Conservation (phyloP, 208 protist species). For the Crithidia mellificae region DNA sequence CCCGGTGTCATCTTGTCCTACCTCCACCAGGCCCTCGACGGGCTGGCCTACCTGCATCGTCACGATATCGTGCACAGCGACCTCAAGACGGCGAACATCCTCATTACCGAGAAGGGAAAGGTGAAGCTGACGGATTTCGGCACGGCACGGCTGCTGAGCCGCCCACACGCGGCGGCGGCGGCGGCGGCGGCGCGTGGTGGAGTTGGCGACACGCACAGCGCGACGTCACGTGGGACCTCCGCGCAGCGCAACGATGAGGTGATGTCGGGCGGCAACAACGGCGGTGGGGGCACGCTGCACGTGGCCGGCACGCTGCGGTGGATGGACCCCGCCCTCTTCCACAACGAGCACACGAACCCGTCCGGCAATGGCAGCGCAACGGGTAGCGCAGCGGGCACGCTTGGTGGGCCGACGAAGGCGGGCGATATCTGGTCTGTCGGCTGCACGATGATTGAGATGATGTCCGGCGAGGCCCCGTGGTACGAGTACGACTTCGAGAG, state of each 20-base stretch:
- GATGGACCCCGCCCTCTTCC: constrained; percentile 87
- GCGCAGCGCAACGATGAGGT: constrained; percentile 28
- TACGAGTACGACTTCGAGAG: constrained; percentile 90
- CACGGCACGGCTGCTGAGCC: constrained; percentile 78
- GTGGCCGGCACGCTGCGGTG: constrained; percentile 86
- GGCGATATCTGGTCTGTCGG: constrained; percentile 92
- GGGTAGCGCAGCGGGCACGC: background rate
- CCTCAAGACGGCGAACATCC: constrained; percentile 91
- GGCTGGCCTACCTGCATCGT: constrained; percentile 85
- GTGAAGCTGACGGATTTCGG: constrained; percentile 92
- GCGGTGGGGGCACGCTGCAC: constrained; percentile 49
- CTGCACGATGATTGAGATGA: constrained; percentile 91
- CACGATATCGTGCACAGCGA: constrained; percentile 91
- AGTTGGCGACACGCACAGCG: constrained; percentile 11
- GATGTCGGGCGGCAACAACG: constrained; percentile 12
- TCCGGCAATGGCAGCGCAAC: background rate
- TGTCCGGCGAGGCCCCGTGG: constrained; percentile 85
- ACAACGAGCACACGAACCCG: constrained; percentile 27
- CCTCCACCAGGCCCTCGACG: constrained; percentile 78
- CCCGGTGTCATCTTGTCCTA: constrained; percentile 84
- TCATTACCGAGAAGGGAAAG: constrained; percentile 84
- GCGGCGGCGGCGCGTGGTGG: constrained; percentile 13
- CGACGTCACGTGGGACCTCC: constrained; percentile 15
- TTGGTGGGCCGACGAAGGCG: constrained; percentile 67
- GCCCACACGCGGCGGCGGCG: constrained; percentile 30